Base-by-base conservation (phyloP, 2,329 filamentous ascomycete species). In the Verticillium zaregamsianum region DNA sequence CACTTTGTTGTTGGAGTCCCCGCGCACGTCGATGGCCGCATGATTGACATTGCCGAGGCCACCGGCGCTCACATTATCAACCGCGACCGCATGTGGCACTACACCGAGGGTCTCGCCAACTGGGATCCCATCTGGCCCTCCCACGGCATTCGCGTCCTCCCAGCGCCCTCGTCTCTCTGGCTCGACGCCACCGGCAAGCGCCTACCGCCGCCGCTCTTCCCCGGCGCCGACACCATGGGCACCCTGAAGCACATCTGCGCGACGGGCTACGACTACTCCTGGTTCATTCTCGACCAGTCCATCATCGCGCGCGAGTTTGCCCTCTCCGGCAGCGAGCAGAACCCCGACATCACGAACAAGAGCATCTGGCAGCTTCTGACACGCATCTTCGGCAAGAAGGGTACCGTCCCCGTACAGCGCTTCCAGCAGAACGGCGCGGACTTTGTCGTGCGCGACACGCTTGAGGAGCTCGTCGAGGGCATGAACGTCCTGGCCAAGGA, bases 41-140 rank as follows among this genome's bases (percentile, higher is more conserved):
- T 87, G 84, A 80, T 88, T 55, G 80, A 74, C 39, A 86, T 88
- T 58, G 72, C 83, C 2, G 79, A 86, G 69, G 59, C 68, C 1
- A 78, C 76, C 1, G 86, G 86, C 9, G 86, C 82, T 1, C 75
- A 79, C 62, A 68, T 87, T 63, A 77, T 88, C 74, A 88, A 88
- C 72, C 78, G 81, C 57, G 86, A 88, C 67, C 76, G 86, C 54
- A 87, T 88, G 85, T 88, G 86, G 86, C 85, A 88, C 70, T 88
- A 88, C 68, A 87, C 84, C 12, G 86, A 88, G 67, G 86, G 86
- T 0, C 70, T 88, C 12, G 76, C 79, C 59, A 87, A 88, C 69
- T 88, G 85, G 85, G 73, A 87, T 60, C 77, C 84, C 4, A 86
- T 88, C 70, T 88, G 85, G 85, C 85, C 84, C 0, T 63, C 67